These are phyloP conservation scores for Debaryomycetaceae sp. DNA, from an alignment of 1,139 yeast species.

Conservation along the genomic window DNA sequence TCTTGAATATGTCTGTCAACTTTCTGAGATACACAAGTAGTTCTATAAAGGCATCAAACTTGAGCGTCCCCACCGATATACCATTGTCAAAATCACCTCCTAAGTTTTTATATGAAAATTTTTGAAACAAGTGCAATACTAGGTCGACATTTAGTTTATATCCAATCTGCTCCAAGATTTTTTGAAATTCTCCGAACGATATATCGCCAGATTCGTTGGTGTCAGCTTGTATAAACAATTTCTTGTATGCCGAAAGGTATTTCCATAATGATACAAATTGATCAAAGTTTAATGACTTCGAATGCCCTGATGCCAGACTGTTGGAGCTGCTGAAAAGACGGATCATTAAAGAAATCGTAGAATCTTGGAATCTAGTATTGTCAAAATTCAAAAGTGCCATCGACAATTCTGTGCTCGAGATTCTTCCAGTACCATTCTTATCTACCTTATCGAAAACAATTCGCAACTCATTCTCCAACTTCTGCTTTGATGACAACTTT, in stretches of 20 bases:
- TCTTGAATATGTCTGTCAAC: slow-evolving; percentile 75
- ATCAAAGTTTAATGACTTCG: slow-evolving; percentile 48
- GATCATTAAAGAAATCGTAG: slow-evolving; percentile 64
- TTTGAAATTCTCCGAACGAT: slow-evolving; percentile 64
- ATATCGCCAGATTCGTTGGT: slow-evolving; percentile 58
- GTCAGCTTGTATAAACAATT: slow-evolving; percentile 64
- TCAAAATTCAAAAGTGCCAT: slow-evolving; percentile 64
- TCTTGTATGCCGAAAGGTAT: slow-evolving; percentile 69
- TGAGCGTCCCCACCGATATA: slow-evolving; percentile 51
- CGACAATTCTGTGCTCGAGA: slow-evolving; percentile 59
- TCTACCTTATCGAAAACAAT: slow-evolving; percentile 58
- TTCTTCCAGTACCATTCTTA: slow-evolving; percentile 49
- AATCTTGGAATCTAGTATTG: slow-evolving; percentile 59
- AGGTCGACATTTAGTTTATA: slow-evolving; percentile 62
- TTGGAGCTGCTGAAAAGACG: slow-evolving; percentile 51
- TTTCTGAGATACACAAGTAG: slow-evolving; percentile 73
- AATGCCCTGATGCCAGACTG: slow-evolving; percentile 40
- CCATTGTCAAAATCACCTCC: slow-evolving; percentile 25
- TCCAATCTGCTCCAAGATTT: slow-evolving; percentile 68
- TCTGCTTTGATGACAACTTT: slow-evolving; percentile 24
- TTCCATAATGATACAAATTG: slow-evolving; percentile 75
- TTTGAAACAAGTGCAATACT: slow-evolving; percentile 58
- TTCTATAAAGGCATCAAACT: slow-evolving; percentile 82
- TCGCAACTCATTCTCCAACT: slow-evolving; percentile 49
- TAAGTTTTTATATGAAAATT: slow-evolving; percentile 46